Evolutionary conservation across 352 stramenopile genomes (phyloP).

Genomic region (Pilasporangium apinafurcum): DNA sequence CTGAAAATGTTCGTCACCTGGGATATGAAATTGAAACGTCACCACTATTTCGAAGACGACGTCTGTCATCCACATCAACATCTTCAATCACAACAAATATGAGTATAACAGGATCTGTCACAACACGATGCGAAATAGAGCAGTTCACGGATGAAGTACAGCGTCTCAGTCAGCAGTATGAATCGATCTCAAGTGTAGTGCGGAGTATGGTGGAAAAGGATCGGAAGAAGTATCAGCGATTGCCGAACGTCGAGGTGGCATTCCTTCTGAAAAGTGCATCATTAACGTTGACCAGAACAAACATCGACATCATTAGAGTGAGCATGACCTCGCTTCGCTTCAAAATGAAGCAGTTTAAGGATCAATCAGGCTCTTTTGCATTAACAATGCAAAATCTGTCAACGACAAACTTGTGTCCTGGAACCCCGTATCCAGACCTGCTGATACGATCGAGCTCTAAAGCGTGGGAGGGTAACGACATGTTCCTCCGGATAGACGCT

Average conservation of each 20-base stretch:
- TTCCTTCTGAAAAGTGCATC: slow-evolving; percentile 53
- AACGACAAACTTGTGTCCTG: slow-evolving; percentile 57
- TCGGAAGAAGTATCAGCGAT: slow-evolving; percentile 26
- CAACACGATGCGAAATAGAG: slow-evolving; percentile 31
- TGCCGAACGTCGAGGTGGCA: slow-evolving; percentile 57
- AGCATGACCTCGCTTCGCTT: slow-evolving; percentile 36
- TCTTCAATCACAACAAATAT: slow-evolving; percentile 31
- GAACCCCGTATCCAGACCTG: slow-evolving; percentile 68
- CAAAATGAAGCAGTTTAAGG: slow-evolving; percentile 65
- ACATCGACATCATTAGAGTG: slow-evolving; percentile 53
- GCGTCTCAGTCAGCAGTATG: slow-evolving; percentile 30
- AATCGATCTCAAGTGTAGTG: slow-evolving; percentile 33
- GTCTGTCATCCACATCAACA: slow-evolving; percentile 19
- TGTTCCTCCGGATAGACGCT: slow-evolving; percentile 67
- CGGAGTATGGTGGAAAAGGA: slow-evolving; percentile 26
- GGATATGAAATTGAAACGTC: slow-evolving; percentile 40
- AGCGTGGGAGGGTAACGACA: slow-evolving; percentile 52
- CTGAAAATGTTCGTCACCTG: slow-evolving; percentile 22
- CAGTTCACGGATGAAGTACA: slow-evolving; percentile 45
- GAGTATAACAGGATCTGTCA: slow-evolving; percentile 21
- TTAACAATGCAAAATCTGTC: slow-evolving; percentile 54
- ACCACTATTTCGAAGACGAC: slow-evolving; percentile 28
- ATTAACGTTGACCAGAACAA: slow-evolving; percentile 49
- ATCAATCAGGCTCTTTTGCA: slow-evolving; percentile 56
- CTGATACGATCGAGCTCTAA: slow-evolving; percentile 29